Base-by-base conservation (phyloP, 2,329 filamentous ascomycete genomes). In the Ciborinia camelliae region DNA sequence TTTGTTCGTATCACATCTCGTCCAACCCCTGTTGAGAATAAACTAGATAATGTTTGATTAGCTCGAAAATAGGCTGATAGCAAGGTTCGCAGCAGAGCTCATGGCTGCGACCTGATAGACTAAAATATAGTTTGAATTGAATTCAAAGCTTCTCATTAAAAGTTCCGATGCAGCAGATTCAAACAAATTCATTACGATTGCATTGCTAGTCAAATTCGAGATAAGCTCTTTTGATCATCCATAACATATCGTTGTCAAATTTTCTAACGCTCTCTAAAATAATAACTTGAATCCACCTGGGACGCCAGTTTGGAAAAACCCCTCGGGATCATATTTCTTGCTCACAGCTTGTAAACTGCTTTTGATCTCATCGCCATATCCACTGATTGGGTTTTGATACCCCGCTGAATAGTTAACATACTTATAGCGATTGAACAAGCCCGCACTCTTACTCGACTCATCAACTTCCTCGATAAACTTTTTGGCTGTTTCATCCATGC, bases 311-410 rank as follows among this genome's bases (percentile, higher is more conserved):
- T 63, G 62, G 6, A 58, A 63, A 39, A 55, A 50, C 6, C 52
- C 52, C 53, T 37, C 30, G 6, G 43, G 62, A 35, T 63, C 62
- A 58, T 63, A 63, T 20, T 63, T 58, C 43, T 63, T 63, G 12
- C 43, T 57, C 14, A 41, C 51, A 2, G 30, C 52, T 35, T 58
- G 51, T 41, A 63, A 48, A 9, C 14, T 51, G 3, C 14, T 54
- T 14, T 30, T 57, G 2, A 47, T 63, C 7, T 45, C 39, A 37
- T 47, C 23, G 1, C 43, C 43, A 39, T 50, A 57, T 10, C 41
- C 18, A 57, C 18, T 23, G 9, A 48, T 63, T 3, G 51, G 51
- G 14, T 63, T 23, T 39, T 55, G 26, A 30, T 30, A 30, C 4
- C 20, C 30, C 10, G 43, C 41, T 1, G 51, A 35, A 20, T 63